Evolutionary conservation across 257 asterid species (phyloP), one percentile per base, ranked within the genome.

Genomic region (Schizonepeta tenuifolia): DNA sequence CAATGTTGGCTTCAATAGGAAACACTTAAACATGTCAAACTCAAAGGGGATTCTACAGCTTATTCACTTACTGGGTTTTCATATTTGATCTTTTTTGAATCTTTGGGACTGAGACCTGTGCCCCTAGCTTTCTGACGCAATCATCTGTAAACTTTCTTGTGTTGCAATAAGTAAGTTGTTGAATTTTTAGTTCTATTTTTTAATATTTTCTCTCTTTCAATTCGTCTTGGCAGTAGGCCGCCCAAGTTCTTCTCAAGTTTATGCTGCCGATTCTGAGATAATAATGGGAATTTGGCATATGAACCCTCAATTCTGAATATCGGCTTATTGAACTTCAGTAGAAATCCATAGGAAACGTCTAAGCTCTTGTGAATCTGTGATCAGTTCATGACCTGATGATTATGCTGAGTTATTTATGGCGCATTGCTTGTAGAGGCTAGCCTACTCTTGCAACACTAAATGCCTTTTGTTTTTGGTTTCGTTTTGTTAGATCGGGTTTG

Each of bases 251-350:
- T n/a, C 49, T 43, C 5, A 43, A 43, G 49, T 43, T 43, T 43
- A 43, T 43, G 15, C 15, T 43, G 49, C 15, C 15, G 11, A 43
- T 43, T 43, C 4, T 9, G 49, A 43, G 49, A 43, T 9, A 10
- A 43, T 4, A 43, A 2, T 11, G 7, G 31, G 36, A 58, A 47
- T 4, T 7, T 70, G 49, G 10, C 64, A 38, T 69, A 63, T 63
- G 76, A 35, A 22, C 71, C 36, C 70, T 51, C 51, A 47, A 54
- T n/a, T 33, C 44, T 20, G 60, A 13, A 28, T 62, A 41, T 62
- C 44, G 31, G 47, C 76, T 70, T 51, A 58, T 56, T 18, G 70
- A 20, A 35, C 55, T 50, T 61, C 66, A 55, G 44, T 44, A 55
- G 59, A 46, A 58, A 46, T 56, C 35, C 11, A 1, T 70, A 40